A percentile compares a stretch with the other conserved stretches of the same genome.
Conservation (phyloP, 208 protist genomes). For the Kentomonas sorsogonicus region DNA sequence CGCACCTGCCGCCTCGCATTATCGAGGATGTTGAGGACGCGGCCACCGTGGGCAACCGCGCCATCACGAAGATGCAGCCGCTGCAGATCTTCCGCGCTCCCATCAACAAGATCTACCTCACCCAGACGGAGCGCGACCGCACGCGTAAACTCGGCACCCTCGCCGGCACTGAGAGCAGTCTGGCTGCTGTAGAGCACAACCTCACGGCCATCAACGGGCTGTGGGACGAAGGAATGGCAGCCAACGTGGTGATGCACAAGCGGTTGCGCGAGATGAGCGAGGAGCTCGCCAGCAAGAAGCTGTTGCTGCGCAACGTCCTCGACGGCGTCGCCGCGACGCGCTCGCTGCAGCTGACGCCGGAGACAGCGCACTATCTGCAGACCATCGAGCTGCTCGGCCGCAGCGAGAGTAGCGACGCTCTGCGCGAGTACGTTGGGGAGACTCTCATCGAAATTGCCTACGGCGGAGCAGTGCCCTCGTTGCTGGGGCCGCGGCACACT, state of each 20-base stretch:
- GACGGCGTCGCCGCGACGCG: constrained; percentile 74
- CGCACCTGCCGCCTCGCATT: constrained; percentile 45
- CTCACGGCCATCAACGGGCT: constrained; percentile 67
- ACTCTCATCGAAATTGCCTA: constrained; percentile 29
- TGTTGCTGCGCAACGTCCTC: constrained; percentile 69
- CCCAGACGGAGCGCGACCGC: constrained; percentile 28
- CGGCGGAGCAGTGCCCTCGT: neutral
- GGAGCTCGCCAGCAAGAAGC: constrained; percentile 33
- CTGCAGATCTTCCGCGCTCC: constrained; percentile 72
- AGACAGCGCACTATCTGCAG: constrained; percentile 60
- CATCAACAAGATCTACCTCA: constrained; percentile 69
- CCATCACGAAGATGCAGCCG: constrained; percentile 22
- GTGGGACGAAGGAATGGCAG: constrained; percentile 68
- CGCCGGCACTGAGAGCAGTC: constrained; percentile 34
- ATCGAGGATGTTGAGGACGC: constrained; percentile 65
- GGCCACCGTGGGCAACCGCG: constrained; percentile 48
- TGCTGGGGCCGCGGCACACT: neutral
- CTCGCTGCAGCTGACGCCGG: constrained; percentile 27
- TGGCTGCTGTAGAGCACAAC: constrained; percentile 81
- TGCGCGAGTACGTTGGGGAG: constrained; percentile 54
- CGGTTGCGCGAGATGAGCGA: constrained; percentile 61
- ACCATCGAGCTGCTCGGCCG: constrained; percentile 72
- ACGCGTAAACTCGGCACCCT: constrained; percentile 35
- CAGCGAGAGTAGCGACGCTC: constrained; percentile 51
- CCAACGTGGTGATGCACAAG: constrained; percentile 77